Conservation (phyloP, 371 early-diverging fungal genomes). For the Choanephora cucurbitarum region DNA sequence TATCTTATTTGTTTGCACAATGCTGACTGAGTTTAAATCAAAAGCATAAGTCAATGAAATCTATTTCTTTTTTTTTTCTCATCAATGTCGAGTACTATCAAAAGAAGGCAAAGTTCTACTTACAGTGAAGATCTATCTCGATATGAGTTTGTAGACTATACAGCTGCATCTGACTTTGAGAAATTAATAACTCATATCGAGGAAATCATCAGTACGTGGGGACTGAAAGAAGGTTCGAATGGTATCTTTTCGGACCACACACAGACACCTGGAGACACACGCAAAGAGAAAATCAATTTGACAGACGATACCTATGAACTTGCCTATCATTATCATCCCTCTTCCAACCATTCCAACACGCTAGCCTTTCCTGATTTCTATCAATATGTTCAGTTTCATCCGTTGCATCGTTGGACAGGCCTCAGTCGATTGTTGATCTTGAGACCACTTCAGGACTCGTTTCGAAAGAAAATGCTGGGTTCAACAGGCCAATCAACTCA, state of each 20-base stretch:
- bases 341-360: too few species aligned
- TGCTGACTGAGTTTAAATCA: too few species aligned
- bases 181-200: constrained; percentile 61
- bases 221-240: constrained; percentile 51
- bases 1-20: too few species aligned
- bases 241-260: constrained; percentile 54
- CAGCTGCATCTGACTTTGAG: constrained; percentile 68
- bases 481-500: constrained; percentile 48
- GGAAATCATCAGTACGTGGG: constrained; percentile 55
- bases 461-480: constrained; percentile 35
- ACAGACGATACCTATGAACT: constrained; percentile 47
- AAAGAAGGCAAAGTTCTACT: constrained; percentile 23
- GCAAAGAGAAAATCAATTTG: too few species aligned
- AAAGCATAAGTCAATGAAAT: too few species aligned
- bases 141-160: constrained; percentile 78
- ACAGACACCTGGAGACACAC: constrained; percentile 31
- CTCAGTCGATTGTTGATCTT: constrained; percentile 50
- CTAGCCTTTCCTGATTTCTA: constrained; percentile 30
- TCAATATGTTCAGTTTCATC: constrained; percentile 38
- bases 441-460: constrained; percentile 33
- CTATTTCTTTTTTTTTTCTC: background rate
- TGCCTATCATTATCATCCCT: constrained; percentile 50
- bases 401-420: constrained; percentile 69
- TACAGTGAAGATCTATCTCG: constrained; percentile 23
- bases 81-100: constrained; percentile 9